Evolutionary conservation across 169 alveolate species (phyloP).

Genomic region (Toxoplasma gondii): DNA sequence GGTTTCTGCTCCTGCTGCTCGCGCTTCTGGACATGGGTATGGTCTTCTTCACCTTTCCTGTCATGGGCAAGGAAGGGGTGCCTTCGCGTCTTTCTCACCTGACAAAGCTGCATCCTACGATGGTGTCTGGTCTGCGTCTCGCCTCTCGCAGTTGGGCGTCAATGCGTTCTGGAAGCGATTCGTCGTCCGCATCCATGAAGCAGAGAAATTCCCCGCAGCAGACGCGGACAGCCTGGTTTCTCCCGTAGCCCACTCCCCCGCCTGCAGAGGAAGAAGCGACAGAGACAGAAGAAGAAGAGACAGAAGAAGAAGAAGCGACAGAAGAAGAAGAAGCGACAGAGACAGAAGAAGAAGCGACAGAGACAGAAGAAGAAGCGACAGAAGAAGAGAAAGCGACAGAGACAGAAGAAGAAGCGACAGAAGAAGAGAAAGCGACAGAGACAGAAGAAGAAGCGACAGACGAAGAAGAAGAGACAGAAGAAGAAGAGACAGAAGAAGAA

Average conservation of each 20-base stretch:
- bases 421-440: too few relatives aligned
- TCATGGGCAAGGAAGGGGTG: too few relatives aligned
- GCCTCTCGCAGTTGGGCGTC: background rate
- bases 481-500: conserved; percentile 21
- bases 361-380: background rate
- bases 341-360: background rate
- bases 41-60: too few relatives aligned
- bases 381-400: background rate
- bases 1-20: too few relatives aligned
- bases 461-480: background rate
- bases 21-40: too few relatives aligned
- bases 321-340: background rate
- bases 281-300: background rate
- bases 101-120: conserved; percentile 4
- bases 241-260: conserved; percentile 16
- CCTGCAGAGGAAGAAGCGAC: background rate
- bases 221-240: background rate
- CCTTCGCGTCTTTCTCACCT: background rate
- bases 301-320: background rate
- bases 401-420: background rate
- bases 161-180: background rate
- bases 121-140: background rate
- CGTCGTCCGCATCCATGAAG: conserved; percentile 30
- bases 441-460: background rate
- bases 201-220: background rate